Conservation (phyloP, 345 rosid genomes). For the Syzygium grande region DNA sequence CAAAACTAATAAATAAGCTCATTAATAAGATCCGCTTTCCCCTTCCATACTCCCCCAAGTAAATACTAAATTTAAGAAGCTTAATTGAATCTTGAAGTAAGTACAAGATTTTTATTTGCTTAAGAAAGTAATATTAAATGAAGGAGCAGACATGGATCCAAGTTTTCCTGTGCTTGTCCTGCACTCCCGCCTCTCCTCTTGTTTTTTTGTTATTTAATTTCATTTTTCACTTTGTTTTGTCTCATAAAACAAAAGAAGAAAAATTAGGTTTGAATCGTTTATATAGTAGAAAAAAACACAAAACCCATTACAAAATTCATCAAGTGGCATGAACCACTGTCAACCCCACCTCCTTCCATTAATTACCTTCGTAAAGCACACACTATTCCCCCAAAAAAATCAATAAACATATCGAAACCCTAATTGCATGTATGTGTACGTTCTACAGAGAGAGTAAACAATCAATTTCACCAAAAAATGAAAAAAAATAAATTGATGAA, state of each 20-base stretch:
- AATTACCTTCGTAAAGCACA: conserved; percentile 14
- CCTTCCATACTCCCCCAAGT: too few species aligned
- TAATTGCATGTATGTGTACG: background rate
- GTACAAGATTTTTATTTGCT: background rate
- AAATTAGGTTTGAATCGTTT: background rate
- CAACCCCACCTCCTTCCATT: conserved; percentile 27
- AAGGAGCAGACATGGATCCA: background rate
- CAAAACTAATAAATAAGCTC: too few species aligned
- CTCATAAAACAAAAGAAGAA: background rate
- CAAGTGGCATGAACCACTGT: background rate
- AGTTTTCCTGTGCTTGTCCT: background rate
- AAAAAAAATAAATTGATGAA: background rate
- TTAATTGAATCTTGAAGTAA: background rate
- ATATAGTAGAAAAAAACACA: background rate
- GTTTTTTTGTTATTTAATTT: background rate
- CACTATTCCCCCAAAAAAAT: conserved; percentile 9
- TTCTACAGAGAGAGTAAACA: background rate
- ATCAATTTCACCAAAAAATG: background rate
- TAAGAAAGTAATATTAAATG: background rate
- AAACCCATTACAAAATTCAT: background rate
- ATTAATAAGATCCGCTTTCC: too few species aligned
- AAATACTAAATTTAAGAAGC: background rate
- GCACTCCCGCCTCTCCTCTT: background rate
- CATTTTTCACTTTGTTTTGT: background rate
- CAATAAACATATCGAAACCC: conserved; percentile 17